These are phyloP conservation scores for Amanita thiersii DNA, from an alignment of 768 basidiomycete species.

Conservation along the genomic window DNA sequence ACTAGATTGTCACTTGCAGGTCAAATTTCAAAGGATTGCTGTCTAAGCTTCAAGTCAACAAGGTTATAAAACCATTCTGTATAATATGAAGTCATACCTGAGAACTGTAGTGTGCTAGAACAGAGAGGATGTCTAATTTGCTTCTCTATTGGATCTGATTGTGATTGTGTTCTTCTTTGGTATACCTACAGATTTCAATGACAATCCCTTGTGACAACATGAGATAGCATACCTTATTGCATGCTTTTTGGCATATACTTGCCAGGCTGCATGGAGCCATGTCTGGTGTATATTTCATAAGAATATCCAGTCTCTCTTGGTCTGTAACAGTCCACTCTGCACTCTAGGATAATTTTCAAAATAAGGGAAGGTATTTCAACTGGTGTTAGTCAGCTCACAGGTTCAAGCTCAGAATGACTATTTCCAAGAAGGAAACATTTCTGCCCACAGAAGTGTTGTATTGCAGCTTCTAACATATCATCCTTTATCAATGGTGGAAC, in stretches of 20 bases:
- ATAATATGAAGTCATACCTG: not conserved
- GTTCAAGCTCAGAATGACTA: too few species aligned
- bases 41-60: not conserved
- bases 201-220: not conserved
- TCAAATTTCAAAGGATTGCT: not conserved
- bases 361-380: not conserved
- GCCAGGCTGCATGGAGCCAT: conserved; percentile 47
- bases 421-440: too few species aligned
- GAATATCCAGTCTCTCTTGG: conserved; percentile 25
- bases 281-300: conserved; percentile 37
- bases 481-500: too few species aligned
- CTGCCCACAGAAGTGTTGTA: too few species aligned
- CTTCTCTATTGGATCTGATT: conserved; percentile 1
- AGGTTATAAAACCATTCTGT: not conserved
- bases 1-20: not conserved
- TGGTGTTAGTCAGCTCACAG: conserved; percentile 19
- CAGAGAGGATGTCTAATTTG: not conserved
- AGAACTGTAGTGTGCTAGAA: not conserved
- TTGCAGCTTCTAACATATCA: too few species aligned
- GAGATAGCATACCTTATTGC: conserved; percentile 39
- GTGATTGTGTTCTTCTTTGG: conserved; percentile 16
- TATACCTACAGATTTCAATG: conserved; percentile 16
- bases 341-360: not conserved
- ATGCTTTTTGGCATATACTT: conserved; percentile 46
- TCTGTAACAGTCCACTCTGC: conserved; percentile 29